Evolutionary conservation across 1,284 basidiomycete species (phyloP).

Genomic region (Phenoliferia sp.): DNA sequence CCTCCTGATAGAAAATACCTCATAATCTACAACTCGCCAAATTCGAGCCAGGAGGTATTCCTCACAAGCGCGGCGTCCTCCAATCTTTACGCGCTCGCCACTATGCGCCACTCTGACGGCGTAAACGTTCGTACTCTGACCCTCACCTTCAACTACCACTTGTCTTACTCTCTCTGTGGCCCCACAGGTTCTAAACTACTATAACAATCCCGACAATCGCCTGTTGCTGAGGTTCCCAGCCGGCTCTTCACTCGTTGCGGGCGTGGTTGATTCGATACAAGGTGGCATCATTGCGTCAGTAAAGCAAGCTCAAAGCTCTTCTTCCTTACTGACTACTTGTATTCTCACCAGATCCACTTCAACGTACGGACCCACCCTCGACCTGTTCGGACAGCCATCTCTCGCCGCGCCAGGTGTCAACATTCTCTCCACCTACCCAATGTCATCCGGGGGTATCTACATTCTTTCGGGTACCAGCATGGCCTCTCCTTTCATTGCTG

Average conservation of each 20-base stretch:
- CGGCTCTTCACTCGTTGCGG: background rate
- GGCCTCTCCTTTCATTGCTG: slow-evolving; percentile 44
- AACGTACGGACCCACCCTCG: slow-evolving; percentile 57
- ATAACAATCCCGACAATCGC: background rate
- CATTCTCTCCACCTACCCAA: slow-evolving; percentile 57
- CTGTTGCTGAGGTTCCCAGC: slow-evolving; percentile 13
- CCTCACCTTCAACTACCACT: too few species aligned
- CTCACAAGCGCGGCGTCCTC: slow-evolving; percentile 10
- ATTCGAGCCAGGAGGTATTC: background rate
- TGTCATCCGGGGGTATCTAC: slow-evolving; percentile 48
- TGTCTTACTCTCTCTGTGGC: background rate
- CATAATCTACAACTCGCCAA: slow-evolving; percentile 23
- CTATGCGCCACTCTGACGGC: slow-evolving; percentile 18
- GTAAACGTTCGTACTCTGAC: background rate
- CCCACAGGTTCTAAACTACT: slow-evolving; percentile 17
- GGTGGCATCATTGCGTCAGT: slow-evolving; percentile 58
- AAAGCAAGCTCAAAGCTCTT: background rate
- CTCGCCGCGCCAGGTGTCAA: slow-evolving; percentile 56
- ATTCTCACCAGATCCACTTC: slow-evolving; percentile 45
- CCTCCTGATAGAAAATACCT: too few species aligned
- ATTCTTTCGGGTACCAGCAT: slow-evolving; percentile 47
- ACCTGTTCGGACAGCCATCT: slow-evolving; percentile 56
- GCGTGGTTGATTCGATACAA: slow-evolving; percentile 44
- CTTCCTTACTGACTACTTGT: background rate
- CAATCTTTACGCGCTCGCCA: slow-evolving; percentile 10